Percentiles rank a stretch among this genome's conserved stretches.
Conservation (phyloP, 2,329 filamentous ascomycete species). For the Trichoderma sp. region DNA sequence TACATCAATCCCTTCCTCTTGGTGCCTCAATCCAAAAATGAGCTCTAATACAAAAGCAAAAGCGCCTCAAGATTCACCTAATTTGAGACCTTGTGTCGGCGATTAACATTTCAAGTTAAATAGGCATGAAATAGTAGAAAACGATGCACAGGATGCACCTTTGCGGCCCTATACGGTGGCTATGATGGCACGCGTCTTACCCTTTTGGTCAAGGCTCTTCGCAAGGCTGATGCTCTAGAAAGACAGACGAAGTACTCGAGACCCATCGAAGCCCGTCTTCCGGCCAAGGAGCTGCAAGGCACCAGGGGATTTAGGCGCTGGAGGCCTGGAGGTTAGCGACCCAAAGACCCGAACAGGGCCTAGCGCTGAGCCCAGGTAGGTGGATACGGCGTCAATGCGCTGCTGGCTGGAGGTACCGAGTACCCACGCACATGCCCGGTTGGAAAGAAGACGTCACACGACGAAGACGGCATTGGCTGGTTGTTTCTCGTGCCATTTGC, state of each 20-base stretch:
- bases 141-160: background rate
- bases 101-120: background rate
- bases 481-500: background rate
- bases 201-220: background rate
- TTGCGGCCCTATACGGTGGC: background rate
- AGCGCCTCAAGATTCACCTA: background rate
- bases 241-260: background rate
- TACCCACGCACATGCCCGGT: background rate
- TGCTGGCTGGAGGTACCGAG: background rate
- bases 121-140: background rate
- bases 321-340: conserved; percentile 9
- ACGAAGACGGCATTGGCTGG: background rate
- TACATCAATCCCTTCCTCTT: background rate
- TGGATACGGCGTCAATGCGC: background rate
- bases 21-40: background rate
- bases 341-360: background rate
- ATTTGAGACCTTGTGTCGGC: background rate
- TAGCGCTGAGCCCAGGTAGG: background rate
- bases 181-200: background rate
- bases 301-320: conserved; percentile 1
- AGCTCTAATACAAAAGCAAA: background rate
- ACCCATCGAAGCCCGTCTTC: background rate
- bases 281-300: conserved; percentile 8
- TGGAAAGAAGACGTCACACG: background rate
- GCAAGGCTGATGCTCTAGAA: background rate